Evolutionary conservation across 1,139 yeast genomes (phyloP).

Genomic region (Candida dubliniensis): DNA sequence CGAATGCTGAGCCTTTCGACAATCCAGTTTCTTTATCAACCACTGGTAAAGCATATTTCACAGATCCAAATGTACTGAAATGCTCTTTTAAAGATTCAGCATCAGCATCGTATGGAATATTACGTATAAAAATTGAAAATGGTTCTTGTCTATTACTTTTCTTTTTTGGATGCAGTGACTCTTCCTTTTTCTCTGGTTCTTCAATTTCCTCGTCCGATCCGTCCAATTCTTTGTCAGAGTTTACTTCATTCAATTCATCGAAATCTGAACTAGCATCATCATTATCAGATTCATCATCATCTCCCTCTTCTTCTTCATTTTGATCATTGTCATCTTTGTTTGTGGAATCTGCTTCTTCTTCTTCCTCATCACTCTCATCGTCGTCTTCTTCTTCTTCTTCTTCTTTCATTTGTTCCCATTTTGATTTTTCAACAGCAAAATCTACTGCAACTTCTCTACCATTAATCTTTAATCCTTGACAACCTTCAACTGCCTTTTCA

Average conservation of each 20-base stretch:
- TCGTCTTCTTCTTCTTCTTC: slow-evolving; percentile 44
- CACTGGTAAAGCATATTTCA: slow-evolving; percentile 91
- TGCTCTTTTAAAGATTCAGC: slow-evolving; percentile 74
- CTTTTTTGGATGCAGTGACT: slow-evolving; percentile 31
- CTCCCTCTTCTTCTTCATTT: slow-evolving; percentile 31
- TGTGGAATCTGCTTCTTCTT: slow-evolving; percentile 24
- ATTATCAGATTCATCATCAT: slow-evolving; percentile 33
- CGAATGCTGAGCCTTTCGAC: slow-evolving; percentile 94
- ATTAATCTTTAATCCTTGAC: slow-evolving; percentile 73
- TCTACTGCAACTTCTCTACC: slow-evolving; percentile 95
- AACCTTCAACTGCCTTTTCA: slow-evolving; percentile 73
- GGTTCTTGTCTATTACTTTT: slow-evolving; percentile 63
- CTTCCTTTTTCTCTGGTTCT: slow-evolving; percentile 31
- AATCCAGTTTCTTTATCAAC: slow-evolving; percentile 81
- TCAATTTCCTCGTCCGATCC: slow-evolving; percentile 21
- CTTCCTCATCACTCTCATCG: slow-evolving; percentile 27
- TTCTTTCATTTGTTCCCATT: slow-evolving; percentile 58
- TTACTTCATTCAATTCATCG: slow-evolving; percentile 26
- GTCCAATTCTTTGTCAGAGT: slow-evolving; percentile 32
- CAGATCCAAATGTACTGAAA: slow-evolving; percentile 75
- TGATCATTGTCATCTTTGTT: slow-evolving; percentile 28
- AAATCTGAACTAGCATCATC: slow-evolving; percentile 33
- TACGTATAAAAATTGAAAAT: slow-evolving; percentile 80
- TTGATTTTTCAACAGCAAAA: slow-evolving; percentile 84
- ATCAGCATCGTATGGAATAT: slow-evolving; percentile 93